These are phyloP conservation scores for Jamesozyma spencerorum DNA, from an alignment of 805 yeast species.

Conservation along the genomic window DNA sequence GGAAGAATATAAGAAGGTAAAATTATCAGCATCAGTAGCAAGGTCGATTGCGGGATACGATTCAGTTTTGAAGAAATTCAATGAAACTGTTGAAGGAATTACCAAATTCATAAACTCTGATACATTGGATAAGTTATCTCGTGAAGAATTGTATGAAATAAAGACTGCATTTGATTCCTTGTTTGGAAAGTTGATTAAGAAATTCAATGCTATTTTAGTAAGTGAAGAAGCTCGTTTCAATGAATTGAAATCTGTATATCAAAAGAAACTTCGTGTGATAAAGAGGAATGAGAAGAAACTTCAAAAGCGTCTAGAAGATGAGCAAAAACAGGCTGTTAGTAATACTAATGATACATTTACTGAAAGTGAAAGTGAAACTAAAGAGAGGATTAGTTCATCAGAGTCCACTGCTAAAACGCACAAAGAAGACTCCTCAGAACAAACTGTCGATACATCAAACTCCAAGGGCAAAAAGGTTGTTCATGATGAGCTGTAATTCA, in stretches of 20 bases:
- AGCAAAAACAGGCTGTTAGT: not conserved
- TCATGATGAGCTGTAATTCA: too few relatives aligned
- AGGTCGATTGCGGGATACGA: constrained; percentile 9
- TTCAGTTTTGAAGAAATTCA: constrained; percentile 8
- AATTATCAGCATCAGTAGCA: constrained; percentile 19
- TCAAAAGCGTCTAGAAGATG: constrained; percentile 3
- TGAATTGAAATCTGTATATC: constrained; percentile 22
- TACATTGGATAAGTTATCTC: constrained; percentile 10
- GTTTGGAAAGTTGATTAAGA: constrained; percentile 10
- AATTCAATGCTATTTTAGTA: constrained; percentile 12
- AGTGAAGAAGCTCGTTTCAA: constrained; percentile 26
- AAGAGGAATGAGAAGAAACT: constrained; percentile 22
- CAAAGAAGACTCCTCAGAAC: too few relatives aligned
- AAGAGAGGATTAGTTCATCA: too few relatives aligned
- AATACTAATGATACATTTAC: not conserved
- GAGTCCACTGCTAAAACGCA: too few relatives aligned
- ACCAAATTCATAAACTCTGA: constrained; percentile 22
- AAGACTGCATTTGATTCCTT: constrained; percentile 22
- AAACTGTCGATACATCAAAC: too few relatives aligned
- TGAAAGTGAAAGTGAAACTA: not conserved
- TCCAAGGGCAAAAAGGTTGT: too few relatives aligned
- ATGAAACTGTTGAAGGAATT: constrained; percentile 10
- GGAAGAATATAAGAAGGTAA: constrained; percentile 40
- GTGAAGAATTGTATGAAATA: constrained; percentile 29
- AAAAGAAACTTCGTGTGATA: constrained; percentile 18